These are phyloP conservation scores for Pseudogymnoascus sp. DNA, from an alignment of 2,329 filamentous ascomycete species.

Conservation along the genomic window DNA sequence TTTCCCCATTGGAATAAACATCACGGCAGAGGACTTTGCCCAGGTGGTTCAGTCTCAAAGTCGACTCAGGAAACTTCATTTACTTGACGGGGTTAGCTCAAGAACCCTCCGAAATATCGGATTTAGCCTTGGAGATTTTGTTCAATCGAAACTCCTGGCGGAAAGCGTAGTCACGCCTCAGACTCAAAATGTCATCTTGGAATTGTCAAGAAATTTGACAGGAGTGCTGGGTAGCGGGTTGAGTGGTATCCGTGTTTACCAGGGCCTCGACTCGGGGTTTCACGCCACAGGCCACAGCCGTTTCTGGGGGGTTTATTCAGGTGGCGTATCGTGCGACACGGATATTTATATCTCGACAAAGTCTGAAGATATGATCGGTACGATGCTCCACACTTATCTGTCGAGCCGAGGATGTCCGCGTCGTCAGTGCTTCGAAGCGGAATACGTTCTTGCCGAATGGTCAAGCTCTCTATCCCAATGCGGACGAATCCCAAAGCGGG, in stretches of 20 bases:
- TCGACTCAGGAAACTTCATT: constrained; percentile 20
- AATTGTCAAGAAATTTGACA: constrained; percentile 13
- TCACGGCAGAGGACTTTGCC: constrained; percentile 19
- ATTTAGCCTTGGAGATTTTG: constrained; percentile 15
- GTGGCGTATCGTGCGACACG: constrained; percentile 13
- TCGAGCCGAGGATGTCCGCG: constrained; percentile 32
- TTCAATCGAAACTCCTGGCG: constrained; percentile 29
- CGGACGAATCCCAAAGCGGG: constrained; percentile 27
- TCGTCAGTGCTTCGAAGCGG: constrained; percentile 30
- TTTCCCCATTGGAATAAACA: constrained; percentile 25
- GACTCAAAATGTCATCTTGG: constrained; percentile 14
- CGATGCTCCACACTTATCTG: constrained; percentile 33
- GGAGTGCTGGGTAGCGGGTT: no score
- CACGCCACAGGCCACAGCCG: constrained; percentile 25
- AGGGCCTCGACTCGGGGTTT: constrained; percentile 33
- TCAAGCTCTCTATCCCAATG: constrained; percentile 24
- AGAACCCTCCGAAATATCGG: constrained; percentile 19
- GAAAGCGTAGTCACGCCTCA: constrained; percentile 16
- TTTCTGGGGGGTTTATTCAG: constrained; percentile 31
- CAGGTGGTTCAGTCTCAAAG: constrained; percentile 22
- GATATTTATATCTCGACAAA: constrained; percentile 33
- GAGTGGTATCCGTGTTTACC: constrained; percentile 28
- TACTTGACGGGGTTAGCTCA: constrained; percentile 17
- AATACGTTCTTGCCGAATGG: constrained; percentile 32
- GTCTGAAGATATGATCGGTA: constrained; percentile 26